These are phyloP conservation scores for Phytophthora pistaciae DNA, from an alignment of 352 stramenopile genomes.

Conservation along the genomic window DNA sequence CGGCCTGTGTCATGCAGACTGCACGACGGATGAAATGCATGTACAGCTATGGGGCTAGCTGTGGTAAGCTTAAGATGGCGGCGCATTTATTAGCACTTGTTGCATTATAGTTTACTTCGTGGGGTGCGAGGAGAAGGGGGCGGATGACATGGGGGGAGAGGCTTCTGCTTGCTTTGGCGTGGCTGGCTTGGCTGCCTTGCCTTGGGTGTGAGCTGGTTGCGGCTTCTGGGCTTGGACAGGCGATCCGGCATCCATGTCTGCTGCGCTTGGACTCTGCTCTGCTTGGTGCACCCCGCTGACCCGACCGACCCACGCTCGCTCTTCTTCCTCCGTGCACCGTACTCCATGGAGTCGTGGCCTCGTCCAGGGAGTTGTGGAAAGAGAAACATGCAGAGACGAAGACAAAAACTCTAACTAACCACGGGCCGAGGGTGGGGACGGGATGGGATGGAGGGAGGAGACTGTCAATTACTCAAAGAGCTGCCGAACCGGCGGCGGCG, in stretches of 20 bases:
- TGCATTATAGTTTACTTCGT: constrained; percentile 36
- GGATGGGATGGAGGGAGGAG: constrained; percentile 2
- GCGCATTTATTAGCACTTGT: constrained; percentile 31
- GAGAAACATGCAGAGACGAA: constrained; percentile 34
- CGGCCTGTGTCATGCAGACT: not conserved
- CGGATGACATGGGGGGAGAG: not conserved
- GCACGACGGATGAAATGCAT: not conserved
- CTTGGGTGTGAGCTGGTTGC: constrained; percentile 8
- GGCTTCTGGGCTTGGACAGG: constrained; percentile 3
- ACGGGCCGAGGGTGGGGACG: constrained; percentile 10
- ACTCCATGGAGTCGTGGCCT: constrained; percentile 17
- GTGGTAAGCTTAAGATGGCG: not conserved
- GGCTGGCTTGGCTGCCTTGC: constrained; percentile 25
- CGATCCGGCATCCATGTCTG: not conserved
- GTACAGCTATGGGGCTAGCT: too few relatives aligned
- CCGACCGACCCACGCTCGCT: not conserved
- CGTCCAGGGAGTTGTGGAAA: constrained; percentile 18
- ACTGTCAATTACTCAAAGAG: constrained; percentile 54
- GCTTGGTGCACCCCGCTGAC: constrained; percentile 6
- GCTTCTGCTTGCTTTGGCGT: constrained; percentile 15
- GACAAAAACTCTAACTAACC: constrained; percentile 37
- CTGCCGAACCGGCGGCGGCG: constrained; percentile 38
- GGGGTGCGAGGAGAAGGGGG: not conserved
- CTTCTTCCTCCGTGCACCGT: constrained; percentile 23
- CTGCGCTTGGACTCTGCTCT: not conserved